Evolutionary conservation across 2,329 filamentous ascomycete genomes (phyloP).

Genomic region (Gaeumannomyces tritici): DNA sequence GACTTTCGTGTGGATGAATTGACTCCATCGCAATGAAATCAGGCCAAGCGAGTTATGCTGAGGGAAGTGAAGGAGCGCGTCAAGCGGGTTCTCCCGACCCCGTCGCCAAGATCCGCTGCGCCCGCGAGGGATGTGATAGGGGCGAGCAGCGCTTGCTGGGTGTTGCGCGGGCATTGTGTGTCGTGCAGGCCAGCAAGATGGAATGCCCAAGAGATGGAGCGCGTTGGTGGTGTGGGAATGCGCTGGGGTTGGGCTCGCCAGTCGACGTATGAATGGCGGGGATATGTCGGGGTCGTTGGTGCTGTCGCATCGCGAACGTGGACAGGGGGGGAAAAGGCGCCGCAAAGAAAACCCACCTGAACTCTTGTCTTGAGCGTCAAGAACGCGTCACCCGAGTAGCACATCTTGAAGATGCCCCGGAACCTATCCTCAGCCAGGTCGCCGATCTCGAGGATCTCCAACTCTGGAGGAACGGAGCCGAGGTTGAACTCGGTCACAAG

Average conservation of each 20-base stretch:
- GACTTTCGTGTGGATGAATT: background rate
- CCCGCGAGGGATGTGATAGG: too few relatives aligned
- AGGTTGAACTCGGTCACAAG: constrained; percentile 96
- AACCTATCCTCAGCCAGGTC: constrained; percentile 96
- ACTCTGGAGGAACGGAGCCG: constrained; percentile 83
- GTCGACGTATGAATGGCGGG: background rate
- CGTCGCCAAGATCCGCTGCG: background rate
- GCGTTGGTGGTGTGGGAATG: background rate
- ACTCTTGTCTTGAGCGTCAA: constrained; percentile 92
- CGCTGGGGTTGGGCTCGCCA: background rate
- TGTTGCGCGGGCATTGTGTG: background rate
- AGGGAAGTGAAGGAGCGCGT: background rate
- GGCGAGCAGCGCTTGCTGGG: too few relatives aligned
- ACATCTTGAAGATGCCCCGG: constrained; percentile 98
- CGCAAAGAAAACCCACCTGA: constrained; percentile 51
- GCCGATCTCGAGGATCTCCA: constrained; percentile 96
- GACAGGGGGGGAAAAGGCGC: constrained; percentile 4
- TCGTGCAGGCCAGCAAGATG: background rate
- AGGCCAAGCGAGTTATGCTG: background rate
- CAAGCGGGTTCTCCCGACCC: background rate
- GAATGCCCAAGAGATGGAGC: background rate
- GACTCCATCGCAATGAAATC: background rate
- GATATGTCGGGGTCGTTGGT: background rate
- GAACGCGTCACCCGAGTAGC: constrained; percentile 90
- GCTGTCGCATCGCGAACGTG: background rate